phyloP scores from a whole-genome alignment of 371 early-diverging fungal species.

The Dichotomocladium elegans region DNA sequence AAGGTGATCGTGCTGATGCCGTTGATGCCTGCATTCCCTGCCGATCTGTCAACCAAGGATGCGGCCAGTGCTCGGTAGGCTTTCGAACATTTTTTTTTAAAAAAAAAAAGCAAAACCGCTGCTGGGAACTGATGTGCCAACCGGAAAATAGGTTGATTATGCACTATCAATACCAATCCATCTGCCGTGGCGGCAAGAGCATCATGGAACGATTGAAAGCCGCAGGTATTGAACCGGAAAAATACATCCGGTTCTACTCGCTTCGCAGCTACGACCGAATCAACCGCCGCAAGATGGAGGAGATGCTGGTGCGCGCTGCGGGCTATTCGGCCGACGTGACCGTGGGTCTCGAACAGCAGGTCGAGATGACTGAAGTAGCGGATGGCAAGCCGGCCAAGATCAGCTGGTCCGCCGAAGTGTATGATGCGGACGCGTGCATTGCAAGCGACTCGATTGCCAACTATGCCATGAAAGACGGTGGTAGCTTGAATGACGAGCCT shows the following conservation, averaged over 20 bases:
- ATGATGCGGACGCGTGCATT: slow-evolving; percentile 27
- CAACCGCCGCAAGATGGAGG: slow-evolving; percentile 33
- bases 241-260: slow-evolving; percentile 73
- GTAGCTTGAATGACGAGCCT: slow-evolving; percentile 12
- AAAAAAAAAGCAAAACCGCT: background rate
- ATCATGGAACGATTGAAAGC: slow-evolving; percentile 50
- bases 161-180: slow-evolving; percentile 73
- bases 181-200: slow-evolving; percentile 66
- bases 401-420: slow-evolving; percentile 5
- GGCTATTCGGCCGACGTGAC: slow-evolving; percentile 27
- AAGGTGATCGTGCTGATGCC: slow-evolving; percentile 89
- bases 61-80: slow-evolving; percentile 71
- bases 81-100: too few species aligned
- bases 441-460: slow-evolving; percentile 22
- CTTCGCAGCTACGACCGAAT: slow-evolving; percentile 68
- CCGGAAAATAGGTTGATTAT: slow-evolving; percentile 51
- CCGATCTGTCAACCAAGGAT: slow-evolving; percentile 70
- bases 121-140: too few species aligned
- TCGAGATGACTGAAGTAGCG: slow-evolving; percentile 29
- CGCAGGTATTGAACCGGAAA: slow-evolving; percentile 54
- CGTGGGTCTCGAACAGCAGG: slow-evolving; percentile 24
- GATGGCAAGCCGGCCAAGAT: slow-evolving; percentile 6
- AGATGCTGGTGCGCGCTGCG: slow-evolving; percentile 27
- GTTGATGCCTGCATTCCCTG: slow-evolving; percentile 90
- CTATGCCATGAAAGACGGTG: slow-evolving; percentile 21